These are phyloP conservation scores for Ustilago sp. DNA, from an alignment of 1,284 basidiomycete genomes.

Conservation along the genomic window DNA sequence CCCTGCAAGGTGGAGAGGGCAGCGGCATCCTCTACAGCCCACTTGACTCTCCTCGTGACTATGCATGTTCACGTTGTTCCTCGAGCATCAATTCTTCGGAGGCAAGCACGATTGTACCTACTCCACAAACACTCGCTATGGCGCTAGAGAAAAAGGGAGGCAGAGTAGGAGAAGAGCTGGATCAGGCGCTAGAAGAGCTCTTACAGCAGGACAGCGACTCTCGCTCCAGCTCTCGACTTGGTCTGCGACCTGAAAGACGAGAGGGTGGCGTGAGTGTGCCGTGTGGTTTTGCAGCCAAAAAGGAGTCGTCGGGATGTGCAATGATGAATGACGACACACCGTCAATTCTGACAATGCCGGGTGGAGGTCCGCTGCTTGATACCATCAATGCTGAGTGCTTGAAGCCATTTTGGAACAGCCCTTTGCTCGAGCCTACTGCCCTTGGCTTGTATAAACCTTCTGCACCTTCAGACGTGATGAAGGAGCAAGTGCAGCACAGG, in stretches of 20 bases:
- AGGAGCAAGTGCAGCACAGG: background rate
- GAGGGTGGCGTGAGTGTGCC: too few species aligned
- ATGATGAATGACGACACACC: background rate
- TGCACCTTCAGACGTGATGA: background rate
- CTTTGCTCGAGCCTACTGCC: background rate
- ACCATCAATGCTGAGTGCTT: background rate
- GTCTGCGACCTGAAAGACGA: background rate
- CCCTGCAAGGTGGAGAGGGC: background rate
- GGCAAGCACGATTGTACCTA: background rate
- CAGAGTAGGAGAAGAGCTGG: background rate
- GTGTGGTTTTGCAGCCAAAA: background rate
- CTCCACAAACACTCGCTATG: background rate
- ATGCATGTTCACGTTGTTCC: background rate
- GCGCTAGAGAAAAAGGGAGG: background rate
- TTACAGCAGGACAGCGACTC: background rate
- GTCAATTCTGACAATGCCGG: slow-evolving; percentile 14
- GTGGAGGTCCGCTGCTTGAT: slow-evolving; percentile 16
- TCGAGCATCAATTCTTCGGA: background rate
- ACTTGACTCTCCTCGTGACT: background rate
- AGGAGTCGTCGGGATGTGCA: background rate
- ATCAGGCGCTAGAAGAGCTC: background rate
- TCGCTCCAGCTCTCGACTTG: background rate
- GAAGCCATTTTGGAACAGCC: background rate
- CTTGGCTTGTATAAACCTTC: background rate
- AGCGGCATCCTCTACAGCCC: slow-evolving; percentile 5